Conservation (phyloP, 768 basidiomycete genomes). For the Mycena olivaceomarginata region DNA sequence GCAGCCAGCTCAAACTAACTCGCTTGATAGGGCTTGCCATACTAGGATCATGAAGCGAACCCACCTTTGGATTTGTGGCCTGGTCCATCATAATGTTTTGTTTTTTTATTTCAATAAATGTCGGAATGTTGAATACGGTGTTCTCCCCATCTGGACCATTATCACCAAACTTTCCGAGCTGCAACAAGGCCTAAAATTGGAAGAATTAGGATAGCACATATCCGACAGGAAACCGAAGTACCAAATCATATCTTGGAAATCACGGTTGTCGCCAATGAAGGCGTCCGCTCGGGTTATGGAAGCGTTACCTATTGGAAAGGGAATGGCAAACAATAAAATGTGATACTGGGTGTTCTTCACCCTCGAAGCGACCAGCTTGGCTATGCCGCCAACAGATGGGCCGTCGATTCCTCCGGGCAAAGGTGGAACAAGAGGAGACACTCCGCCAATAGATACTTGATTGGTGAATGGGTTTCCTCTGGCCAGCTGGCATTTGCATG, state of each 20-base stretch:
- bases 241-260: slow-evolving; percentile 42
- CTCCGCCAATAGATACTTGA: slow-evolving; percentile 40
- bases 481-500: slow-evolving; percentile 25
- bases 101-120: slow-evolving; percentile 35
- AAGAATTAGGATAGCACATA: neutral
- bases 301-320: slow-evolving; percentile 20
- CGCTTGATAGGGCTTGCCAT: neutral
- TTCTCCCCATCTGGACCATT: slow-evolving; percentile 36
- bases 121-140: slow-evolving; percentile 40
- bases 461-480: slow-evolving; percentile 40
- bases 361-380: slow-evolving; percentile 41
- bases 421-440: slow-evolving; percentile 34
- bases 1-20: slow-evolving; percentile 30
- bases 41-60: neutral
- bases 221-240: neutral
- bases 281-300: slow-evolving; percentile 40
- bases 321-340: neutral
- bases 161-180: slow-evolving; percentile 39
- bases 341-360: neutral
- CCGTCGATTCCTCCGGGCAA: slow-evolving; percentile 40
- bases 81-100: slow-evolving; percentile 38
- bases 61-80: slow-evolving; percentile 32
- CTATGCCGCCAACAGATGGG: slow-evolving; percentile 37
- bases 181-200: slow-evolving; percentile 26
- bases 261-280: slow-evolving; percentile 40